Evolutionary conservation across 2,329 filamentous ascomycete species (phyloP), one percentile per base, ranked within the genome.

Genomic region (Diplodia mutila): DNA sequence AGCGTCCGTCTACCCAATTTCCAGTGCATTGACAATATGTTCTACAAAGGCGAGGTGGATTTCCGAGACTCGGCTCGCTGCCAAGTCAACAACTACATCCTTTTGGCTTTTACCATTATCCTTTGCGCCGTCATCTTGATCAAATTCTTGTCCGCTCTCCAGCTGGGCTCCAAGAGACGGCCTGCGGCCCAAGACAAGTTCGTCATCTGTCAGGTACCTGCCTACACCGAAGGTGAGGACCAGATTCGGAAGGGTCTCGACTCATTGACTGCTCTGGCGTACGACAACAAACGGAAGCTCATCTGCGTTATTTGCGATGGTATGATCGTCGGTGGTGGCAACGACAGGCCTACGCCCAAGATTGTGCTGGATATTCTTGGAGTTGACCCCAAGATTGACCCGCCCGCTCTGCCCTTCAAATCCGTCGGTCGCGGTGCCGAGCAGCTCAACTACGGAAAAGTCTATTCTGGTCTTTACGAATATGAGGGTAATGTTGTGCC

Each of bases 251-350:
- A 97, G 76, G 94, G 93, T 64, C 85, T 99, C 2, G 95, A 99
- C 77, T 98, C 95, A 1, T 85, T 98, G 68, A 97, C 95, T 18
- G 93, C 94, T 14, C 86, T 99, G 18, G 91, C 97, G 72, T 99
- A 99, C 74, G 95, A 99, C 81, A 97, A 99, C 81, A 99, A 99
- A 84, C 87, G 95, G 70, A 99, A 99, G 82, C 87, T 99, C 29
- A 94, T 99, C 71, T 95, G 90, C 74, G 92, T 99, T 69, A 92
- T 99, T 72, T 99, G 95, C 76, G 95, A 99, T 75, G 95, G 95
- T 81, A 92, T 97, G 85, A 96, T 98, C 78, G 92, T 97, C 53
- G 95, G 95, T 83, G 90, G 91, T 73, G 95, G 95, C 73, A 99
- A 99, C 77, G 95, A 99, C 79, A 89, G 94, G 66, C 94, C 95